phyloP scores from a whole-genome alignment of 345 rosid genomes.

The Brassica nigra region DNA sequence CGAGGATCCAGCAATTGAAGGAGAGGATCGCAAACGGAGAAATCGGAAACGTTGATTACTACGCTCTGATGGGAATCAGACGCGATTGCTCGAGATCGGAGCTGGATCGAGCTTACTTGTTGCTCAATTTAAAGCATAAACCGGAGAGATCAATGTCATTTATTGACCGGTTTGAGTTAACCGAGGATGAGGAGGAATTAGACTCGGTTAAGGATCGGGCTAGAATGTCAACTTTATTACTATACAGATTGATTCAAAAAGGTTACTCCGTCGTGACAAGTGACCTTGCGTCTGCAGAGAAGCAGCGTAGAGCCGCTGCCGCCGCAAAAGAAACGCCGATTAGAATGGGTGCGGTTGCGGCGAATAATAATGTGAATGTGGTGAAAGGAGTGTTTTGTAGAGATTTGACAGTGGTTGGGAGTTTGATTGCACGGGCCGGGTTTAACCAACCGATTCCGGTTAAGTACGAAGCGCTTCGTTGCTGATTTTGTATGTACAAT shows the following conservation, averaged over 20 bases:
- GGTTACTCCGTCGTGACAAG: slow-evolving; percentile 69
- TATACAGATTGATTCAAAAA: slow-evolving; percentile 84
- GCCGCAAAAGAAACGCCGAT: slow-evolving; percentile 36
- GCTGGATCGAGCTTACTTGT: slow-evolving; percentile 84
- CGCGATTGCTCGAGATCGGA: slow-evolving; percentile 97
- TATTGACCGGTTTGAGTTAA: slow-evolving; percentile 79
- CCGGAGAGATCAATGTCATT: slow-evolving; percentile 83
- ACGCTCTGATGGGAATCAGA: slow-evolving; percentile 75
- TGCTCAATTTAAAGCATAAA: slow-evolving; percentile 80
- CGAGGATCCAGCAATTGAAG: slow-evolving; percentile 68
- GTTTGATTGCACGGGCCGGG: slow-evolving; percentile 72
- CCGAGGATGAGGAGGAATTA: slow-evolving; percentile 67
- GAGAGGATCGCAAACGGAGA: slow-evolving; percentile 77
- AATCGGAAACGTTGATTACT: slow-evolving; percentile 81
- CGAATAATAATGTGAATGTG: slow-evolving; percentile 18
- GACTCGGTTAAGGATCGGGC: slow-evolving; percentile 82
- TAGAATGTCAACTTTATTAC: slow-evolving; percentile 74
- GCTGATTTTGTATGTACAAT: slow-evolving; percentile 48
- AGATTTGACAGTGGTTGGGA: slow-evolving; percentile 78
- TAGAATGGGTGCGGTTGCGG: slow-evolving; percentile 22
- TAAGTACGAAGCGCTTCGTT: slow-evolving; percentile 87
- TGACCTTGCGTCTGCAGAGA: slow-evolving; percentile 62
- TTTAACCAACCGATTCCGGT: slow-evolving; percentile 77
- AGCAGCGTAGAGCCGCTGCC: slow-evolving; percentile 55
- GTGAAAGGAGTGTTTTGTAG: slow-evolving; percentile 93